Evolutionary conservation across 2,329 filamentous ascomycete species (phyloP).

Genomic region (Monilinia fructicola): DNA sequence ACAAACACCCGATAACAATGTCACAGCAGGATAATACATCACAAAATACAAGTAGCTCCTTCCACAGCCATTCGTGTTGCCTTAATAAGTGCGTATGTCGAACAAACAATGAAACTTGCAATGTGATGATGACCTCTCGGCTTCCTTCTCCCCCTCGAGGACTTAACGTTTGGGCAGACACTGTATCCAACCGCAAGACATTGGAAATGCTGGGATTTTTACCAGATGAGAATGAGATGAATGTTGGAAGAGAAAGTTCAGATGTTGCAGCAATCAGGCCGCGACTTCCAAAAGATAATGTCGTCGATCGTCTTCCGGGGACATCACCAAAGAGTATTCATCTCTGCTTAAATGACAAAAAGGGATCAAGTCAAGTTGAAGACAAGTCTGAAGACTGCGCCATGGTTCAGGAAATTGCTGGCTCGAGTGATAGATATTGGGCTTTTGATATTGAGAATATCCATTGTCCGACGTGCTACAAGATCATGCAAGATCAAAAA

Average conservation of each 20-base stretch:
- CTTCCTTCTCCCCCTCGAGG: not conserved
- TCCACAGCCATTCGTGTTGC: no score
- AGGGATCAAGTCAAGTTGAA: constrained; percentile 2
- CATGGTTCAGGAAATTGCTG: not conserved
- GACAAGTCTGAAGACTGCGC: constrained; percentile 15
- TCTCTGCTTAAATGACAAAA: constrained; percentile 11
- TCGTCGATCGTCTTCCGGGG: not conserved
- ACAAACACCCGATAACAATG: no score
- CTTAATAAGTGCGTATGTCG: no score
- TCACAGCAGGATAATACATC: no score
- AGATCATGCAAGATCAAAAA: constrained; percentile 4
- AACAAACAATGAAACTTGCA: not conserved
- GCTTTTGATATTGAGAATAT: constrained; percentile 24
- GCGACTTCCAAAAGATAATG: not conserved
- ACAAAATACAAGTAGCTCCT: no score
- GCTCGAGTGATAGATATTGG: not conserved
- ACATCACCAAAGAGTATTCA: not conserved
- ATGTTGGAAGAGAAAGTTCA: not conserved
- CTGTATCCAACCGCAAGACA: not conserved
- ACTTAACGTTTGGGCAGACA: constrained; percentile 9
- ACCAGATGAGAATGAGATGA: not conserved
- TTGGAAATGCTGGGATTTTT: not conserved
- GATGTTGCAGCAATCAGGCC: not conserved
- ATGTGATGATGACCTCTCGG: not conserved
- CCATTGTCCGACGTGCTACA: constrained; percentile 12